Evolutionary conservation across 768 basidiomycete genomes (phyloP).

Genomic region (Pulveroboletus sp.): DNA sequence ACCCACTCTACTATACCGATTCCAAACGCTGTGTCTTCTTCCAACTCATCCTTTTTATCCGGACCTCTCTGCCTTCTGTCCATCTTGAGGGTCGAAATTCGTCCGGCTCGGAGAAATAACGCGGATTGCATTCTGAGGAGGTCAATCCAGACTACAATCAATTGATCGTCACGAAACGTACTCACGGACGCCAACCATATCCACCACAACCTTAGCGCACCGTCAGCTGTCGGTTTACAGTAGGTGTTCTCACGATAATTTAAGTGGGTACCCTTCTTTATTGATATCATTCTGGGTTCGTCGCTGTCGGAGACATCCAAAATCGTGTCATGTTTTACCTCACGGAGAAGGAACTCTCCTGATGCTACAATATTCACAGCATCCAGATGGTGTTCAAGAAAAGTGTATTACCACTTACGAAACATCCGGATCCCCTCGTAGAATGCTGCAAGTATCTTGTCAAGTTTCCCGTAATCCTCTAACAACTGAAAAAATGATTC

Average conservation of each 20-base stretch:
- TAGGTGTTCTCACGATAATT: neutral
- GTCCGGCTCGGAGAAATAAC: conserved; percentile 34
- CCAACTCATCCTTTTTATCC: conserved; percentile 8
- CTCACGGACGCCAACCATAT: conserved; percentile 30
- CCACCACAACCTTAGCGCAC: conserved; percentile 19
- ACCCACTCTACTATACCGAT: conserved; percentile 9
- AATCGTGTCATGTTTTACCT: conserved; percentile 25
- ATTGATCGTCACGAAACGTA: neutral
- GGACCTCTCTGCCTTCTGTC: conserved; percentile 20
- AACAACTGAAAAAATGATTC: conserved; percentile 5
- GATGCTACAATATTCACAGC: conserved; percentile 18
- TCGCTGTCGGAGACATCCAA: conserved; percentile 16
- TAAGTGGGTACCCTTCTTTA: conserved; percentile 23
- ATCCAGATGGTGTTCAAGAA: neutral
- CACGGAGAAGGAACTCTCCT: conserved; percentile 28
- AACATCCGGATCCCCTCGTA: conserved; percentile 33
- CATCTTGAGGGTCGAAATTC: conserved; percentile 36
- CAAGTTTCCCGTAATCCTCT: conserved; percentile 26
- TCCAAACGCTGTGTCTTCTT: conserved; percentile 23
- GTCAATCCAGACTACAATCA: neutral
- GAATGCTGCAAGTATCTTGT: conserved; percentile 28
- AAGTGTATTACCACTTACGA: conserved; percentile 19
- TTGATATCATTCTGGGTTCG: conserved; percentile 15
- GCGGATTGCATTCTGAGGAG: conserved; percentile 34
- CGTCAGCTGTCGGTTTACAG: conserved; percentile 1